Conservation (phyloP, 257 asterid species). For the Capsicum baccatum region DNA sequence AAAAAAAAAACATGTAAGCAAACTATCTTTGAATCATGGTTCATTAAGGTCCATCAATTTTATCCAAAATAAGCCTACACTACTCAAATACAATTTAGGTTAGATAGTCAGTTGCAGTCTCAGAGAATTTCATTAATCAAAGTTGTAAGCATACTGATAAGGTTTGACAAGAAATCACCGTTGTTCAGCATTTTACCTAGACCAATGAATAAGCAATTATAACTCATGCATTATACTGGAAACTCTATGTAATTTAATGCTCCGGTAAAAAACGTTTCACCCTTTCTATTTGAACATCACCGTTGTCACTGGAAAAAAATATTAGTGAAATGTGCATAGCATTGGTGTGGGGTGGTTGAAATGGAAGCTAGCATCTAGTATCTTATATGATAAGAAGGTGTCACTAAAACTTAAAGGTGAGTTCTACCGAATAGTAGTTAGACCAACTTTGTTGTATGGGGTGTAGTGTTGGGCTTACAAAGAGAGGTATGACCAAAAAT, state of each 20-base stretch:
- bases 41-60: not conserved
- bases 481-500: too few relatives aligned
- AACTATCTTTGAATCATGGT: not conserved
- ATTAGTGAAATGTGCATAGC: not conserved
- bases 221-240: not conserved
- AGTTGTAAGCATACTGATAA: not conserved
- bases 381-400: too few relatives aligned
- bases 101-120: not conserved
- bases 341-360: too few relatives aligned
- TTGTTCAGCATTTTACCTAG: not conserved
- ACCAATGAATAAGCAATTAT: not conserved
- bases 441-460: too few relatives aligned
- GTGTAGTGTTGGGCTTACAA: too few relatives aligned
- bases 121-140: not conserved
- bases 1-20: not conserved
- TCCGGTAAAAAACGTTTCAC: not conserved
- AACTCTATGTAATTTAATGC: not conserved
- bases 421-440: too few relatives aligned
- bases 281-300: not conserved
- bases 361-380: too few relatives aligned
- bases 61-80: not conserved
- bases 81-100: not conserved
- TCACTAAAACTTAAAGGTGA: too few relatives aligned
- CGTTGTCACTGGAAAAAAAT: not conserved
- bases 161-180: slow-evolving; percentile 13